A percentile compares a stretch with the other conserved stretches of the same genome.
Evolutionary conservation across 345 rosid genomes (phyloP).

Genomic region (Syzygium aromaticum): DNA sequence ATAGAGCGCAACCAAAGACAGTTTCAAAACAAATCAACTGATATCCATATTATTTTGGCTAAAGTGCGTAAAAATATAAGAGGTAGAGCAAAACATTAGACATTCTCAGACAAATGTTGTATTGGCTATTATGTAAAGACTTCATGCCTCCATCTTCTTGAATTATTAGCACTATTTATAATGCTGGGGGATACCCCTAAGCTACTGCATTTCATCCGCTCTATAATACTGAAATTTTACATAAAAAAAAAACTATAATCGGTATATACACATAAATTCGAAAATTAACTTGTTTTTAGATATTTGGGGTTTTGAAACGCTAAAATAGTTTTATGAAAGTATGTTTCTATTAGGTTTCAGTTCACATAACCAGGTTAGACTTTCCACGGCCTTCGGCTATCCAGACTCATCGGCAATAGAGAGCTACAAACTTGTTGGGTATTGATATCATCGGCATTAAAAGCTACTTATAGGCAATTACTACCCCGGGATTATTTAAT

Average conservation of each 20-base stretch:
- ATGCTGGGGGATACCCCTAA: too few relatives aligned
- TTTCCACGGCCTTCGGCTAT: background rate
- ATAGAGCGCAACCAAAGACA: too few relatives aligned
- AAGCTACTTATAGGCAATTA: background rate
- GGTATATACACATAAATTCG: background rate
- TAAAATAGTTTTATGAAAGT: background rate
- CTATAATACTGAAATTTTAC: too few relatives aligned
- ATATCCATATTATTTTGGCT: too few relatives aligned
- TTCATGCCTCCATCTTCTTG: too few relatives aligned
- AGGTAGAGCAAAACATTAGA: too few relatives aligned
- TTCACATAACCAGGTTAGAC: background rate
- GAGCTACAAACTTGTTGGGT: background rate
- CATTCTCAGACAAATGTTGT: too few relatives aligned
- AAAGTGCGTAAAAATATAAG: too few relatives aligned
- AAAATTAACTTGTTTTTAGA: background rate
- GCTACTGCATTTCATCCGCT: too few relatives aligned
- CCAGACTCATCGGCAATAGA: background rate
- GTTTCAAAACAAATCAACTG: too few relatives aligned
- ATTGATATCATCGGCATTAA: background rate
- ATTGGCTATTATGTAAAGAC: too few relatives aligned
- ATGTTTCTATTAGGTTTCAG: background rate
- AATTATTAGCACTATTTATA: too few relatives aligned
- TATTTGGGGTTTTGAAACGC: background rate
- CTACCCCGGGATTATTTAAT: background rate
- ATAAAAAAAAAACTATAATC: background rate